Conservation (phyloP, 2,329 filamentous ascomycete species). For the Aspergillus arachidicola region DNA sequence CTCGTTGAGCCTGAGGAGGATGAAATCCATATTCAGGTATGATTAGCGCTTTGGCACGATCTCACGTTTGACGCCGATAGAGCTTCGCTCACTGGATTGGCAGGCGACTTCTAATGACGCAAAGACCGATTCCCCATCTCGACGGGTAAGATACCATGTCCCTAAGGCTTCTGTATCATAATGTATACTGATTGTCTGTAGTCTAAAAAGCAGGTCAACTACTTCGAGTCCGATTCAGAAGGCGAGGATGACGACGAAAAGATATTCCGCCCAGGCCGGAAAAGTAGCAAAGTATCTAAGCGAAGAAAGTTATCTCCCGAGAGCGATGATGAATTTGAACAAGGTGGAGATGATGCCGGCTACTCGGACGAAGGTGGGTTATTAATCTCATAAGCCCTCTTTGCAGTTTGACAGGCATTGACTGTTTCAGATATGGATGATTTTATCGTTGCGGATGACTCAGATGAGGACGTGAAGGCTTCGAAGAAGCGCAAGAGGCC, state of each 20-base stretch:
- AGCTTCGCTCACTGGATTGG: slow-evolving; percentile 40
- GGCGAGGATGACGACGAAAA: slow-evolving; percentile 70
- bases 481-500: slow-evolving; percentile 75
- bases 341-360: slow-evolving; percentile 54
- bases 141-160: slow-evolving; percentile 65
- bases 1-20: slow-evolving; percentile 69
- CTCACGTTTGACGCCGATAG: slow-evolving; percentile 36
- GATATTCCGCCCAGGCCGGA: slow-evolving; percentile 62
- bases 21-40: slow-evolving; percentile 48
- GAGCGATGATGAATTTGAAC: slow-evolving; percentile 69
- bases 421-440: slow-evolving; percentile 73
- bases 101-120: slow-evolving; percentile 31
- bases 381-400: background rate
- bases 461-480: slow-evolving; percentile 65
- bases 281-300: slow-evolving; percentile 54
- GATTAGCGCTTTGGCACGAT: slow-evolving; percentile 48
- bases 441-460: slow-evolving; percentile 86
- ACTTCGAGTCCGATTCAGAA: slow-evolving; percentile 82
- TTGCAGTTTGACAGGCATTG: background rate
- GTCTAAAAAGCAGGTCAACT: slow-evolving; percentile 67
- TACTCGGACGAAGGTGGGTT: slow-evolving; percentile 53
- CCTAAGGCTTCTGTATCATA: slow-evolving; percentile 5
- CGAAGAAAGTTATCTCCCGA: slow-evolving; percentile 65
- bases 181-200: slow-evolving; percentile 27
- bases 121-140: slow-evolving; percentile 71